Percentiles rank a stretch among this genome's conserved stretches.
Evolutionary conservation across 225 moss, liverwort and hornwort genomes (phyloP).

Genomic region (Lunularia cruciata): DNA sequence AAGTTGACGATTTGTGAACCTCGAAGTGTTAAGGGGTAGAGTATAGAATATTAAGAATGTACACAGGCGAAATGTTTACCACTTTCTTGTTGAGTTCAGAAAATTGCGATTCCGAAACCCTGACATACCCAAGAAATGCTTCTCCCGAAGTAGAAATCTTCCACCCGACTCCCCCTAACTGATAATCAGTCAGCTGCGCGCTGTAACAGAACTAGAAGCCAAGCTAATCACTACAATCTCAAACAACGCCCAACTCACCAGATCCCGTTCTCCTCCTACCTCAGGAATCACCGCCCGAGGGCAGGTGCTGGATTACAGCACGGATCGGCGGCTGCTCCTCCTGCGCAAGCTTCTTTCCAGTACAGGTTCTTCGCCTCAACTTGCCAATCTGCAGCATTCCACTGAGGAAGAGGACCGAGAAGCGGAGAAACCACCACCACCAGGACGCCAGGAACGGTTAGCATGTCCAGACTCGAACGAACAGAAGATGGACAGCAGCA

Average conservation of each 20-base stretch:
- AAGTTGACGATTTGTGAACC: too few relatives aligned
- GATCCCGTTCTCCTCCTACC: background rate
- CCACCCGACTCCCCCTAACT: too few relatives aligned
- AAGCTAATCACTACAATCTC: background rate
- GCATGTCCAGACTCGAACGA: background rate
- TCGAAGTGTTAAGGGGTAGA: too few relatives aligned
- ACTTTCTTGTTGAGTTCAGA: too few relatives aligned
- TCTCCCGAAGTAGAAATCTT: too few relatives aligned
- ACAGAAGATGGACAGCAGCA: background rate
- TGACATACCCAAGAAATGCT: background rate
- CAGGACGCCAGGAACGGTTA: background rate
- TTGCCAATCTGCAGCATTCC: background rate
- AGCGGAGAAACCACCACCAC: too few relatives aligned
- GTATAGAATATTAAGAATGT: too few relatives aligned
- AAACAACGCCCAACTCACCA: background rate
- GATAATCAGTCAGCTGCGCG: too few relatives aligned
- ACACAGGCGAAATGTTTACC: too few relatives aligned
- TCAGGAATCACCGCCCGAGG: background rate
- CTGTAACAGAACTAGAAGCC: too few relatives aligned
- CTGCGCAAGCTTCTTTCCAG: conserved; percentile 2
- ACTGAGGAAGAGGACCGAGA: too few relatives aligned
- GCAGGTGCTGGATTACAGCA: background rate
- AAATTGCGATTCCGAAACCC: too few relatives aligned
- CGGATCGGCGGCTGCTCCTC: background rate
- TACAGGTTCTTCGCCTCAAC: background rate